Evolutionary conservation across 768 basidiomycete genomes (phyloP), one percentile per base, ranked within the genome.

Genomic region (Termitomyces sp.): DNA sequence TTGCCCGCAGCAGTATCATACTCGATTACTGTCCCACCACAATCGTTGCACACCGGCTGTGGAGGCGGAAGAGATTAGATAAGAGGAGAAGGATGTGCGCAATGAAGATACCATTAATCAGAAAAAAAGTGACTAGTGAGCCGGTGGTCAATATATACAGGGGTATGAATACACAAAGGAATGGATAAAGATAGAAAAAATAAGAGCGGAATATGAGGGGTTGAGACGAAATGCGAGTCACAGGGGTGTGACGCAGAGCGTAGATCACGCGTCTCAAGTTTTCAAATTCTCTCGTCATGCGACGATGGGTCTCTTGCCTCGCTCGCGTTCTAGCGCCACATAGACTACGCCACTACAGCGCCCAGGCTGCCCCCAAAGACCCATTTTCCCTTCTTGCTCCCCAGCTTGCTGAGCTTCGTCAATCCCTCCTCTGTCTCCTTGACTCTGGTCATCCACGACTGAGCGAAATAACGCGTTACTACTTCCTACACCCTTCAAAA

Each of bases 401-500:
- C 2, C 87, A 94, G 64, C 77, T 97, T 42, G 61, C 77, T 32
- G 74, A 79, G 54, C 74, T 97, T 35, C 84, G 88, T 51, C 75
- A 78, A 3, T 84, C 82, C 19, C 73, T 97, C 17, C 76, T 92
- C 58, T 71, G 76, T 56, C 78, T 98, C 55, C 80, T 98, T 11
- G 87, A 87, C 17, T 90, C 90, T 11, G 87, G 88, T 5, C 87
- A 96, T 68, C 88, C 93, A 15, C 81, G 84, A 0, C 81, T 97
- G 51, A 84, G 85, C 56, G 83, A 90, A 61, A 85, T 95, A 51
- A 88, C 94, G 1, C 84, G 91, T 58, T 96, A 98, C 70, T 97
- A 98, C 74, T 97, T 97, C 69, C 77, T 82, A 37, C 89, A 90
- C 59, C 87, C 86, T 2, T 92, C 93, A 5, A 97, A 98, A 67